Evolutionary conservation across 1,139 yeast genomes (phyloP).

Genomic region (Schwanniomyces etchellsii): DNA sequence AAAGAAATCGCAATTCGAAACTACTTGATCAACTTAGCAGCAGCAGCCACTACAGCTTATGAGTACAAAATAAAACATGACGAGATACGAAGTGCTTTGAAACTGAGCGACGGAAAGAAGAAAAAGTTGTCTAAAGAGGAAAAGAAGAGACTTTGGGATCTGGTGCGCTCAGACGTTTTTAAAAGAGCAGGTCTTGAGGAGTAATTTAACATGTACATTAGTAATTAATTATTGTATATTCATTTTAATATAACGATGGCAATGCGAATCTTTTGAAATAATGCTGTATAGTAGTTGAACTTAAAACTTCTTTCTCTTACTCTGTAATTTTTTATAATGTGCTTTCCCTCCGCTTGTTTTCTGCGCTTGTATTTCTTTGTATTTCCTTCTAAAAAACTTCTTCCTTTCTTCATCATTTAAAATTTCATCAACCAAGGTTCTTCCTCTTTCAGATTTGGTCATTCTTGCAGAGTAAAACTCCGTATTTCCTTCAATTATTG

Average conservation of each 20-base stretch:
- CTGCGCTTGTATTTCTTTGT: slow-evolving; percentile 66
- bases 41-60: slow-evolving; percentile 51
- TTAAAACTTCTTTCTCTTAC: slow-evolving; percentile 51
- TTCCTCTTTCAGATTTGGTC: slow-evolving; percentile 66
- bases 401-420: slow-evolving; percentile 66
- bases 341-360: slow-evolving; percentile 74
- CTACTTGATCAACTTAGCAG: slow-evolving; percentile 46
- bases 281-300: too few relatives aligned
- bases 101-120: slow-evolving; percentile 20
- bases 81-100: slow-evolving; percentile 23
- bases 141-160: slow-evolving; percentile 44
- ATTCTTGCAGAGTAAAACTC: slow-evolving; percentile 74
- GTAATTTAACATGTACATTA: slow-evolving; percentile 3
- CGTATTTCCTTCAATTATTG: slow-evolving; percentile 74
- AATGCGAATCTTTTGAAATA: too few relatives aligned
- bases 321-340: slow-evolving; percentile 60
- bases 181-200: slow-evolving; percentile 42
- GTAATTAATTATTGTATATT: too few relatives aligned
- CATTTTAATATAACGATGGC: too few relatives aligned
- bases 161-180: slow-evolving; percentile 45
- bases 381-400: slow-evolving; percentile 80
- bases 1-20: slow-evolving; percentile 46
- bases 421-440: slow-evolving; percentile 75
- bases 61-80: slow-evolving; percentile 41
- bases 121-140: slow-evolving; percentile 36